Percentiles rank a stretch among this genome's conserved stretches.
Conservation (phyloP, 331 rosid species). For the Pyrus hybrid region DNA sequence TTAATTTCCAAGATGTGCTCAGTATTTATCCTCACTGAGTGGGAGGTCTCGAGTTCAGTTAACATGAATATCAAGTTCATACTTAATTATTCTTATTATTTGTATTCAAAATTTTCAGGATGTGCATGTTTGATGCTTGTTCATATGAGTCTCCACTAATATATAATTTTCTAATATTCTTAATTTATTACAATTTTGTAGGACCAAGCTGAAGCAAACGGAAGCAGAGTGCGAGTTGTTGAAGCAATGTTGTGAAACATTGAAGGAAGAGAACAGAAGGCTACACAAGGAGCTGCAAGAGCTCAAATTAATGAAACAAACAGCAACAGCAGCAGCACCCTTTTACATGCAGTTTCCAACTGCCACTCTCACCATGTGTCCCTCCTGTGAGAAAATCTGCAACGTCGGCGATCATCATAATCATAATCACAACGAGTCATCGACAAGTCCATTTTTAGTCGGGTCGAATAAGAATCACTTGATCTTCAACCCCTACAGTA, state of each 20-base stretch:
- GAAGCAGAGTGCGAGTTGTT: conserved; percentile 57
- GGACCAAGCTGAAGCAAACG: conserved; percentile 80
- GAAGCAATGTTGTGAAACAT: conserved; percentile 50
- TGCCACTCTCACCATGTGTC: conserved; percentile 57
- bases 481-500: conserved; percentile 29
- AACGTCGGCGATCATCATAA: neutral
- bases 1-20: neutral
- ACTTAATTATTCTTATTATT: neutral
- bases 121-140: neutral
- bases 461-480: conserved; percentile 32
- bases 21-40: neutral
- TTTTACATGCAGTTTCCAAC: conserved; percentile 57
- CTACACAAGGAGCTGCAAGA: conserved; percentile 67
- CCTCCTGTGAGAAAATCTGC: conserved; percentile 62
- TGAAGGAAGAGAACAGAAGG: conserved; percentile 66
- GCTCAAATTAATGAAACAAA: conserved; percentile 44
- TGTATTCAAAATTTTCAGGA: neutral
- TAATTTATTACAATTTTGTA: conserved; percentile 4
- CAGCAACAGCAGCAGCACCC: conserved; percentile 12
- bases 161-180: neutral
- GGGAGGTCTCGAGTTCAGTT: no score
- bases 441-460: conserved; percentile 23
- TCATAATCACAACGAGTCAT: conserved; percentile 10
- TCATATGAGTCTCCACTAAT: neutral
- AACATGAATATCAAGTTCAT: neutral